These are phyloP conservation scores for Candida multigemmis DNA, from an alignment of 805 yeast genomes.

Conservation along the genomic window DNA sequence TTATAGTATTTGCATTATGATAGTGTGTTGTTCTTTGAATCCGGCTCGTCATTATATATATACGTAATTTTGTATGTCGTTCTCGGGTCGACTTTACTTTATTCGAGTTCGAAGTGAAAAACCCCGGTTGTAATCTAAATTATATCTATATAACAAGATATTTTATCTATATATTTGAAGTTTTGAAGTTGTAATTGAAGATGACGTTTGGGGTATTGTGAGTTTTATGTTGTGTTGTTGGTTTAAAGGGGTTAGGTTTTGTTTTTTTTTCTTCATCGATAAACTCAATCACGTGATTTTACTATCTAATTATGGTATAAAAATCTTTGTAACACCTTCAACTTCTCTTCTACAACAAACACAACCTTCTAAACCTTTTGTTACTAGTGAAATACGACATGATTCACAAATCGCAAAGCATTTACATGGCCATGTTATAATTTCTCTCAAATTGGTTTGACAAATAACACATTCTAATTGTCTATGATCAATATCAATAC, in stretches of 20 bases:
- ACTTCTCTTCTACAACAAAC: constrained; percentile 78
- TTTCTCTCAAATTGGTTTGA: constrained; percentile 61
- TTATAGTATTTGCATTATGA: constrained; percentile 7
- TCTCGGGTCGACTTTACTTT: too few relatives aligned
- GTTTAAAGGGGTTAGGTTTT: too few relatives aligned
- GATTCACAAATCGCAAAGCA: constrained; percentile 84
- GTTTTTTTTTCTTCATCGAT: neutral
- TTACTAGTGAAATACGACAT: constrained; percentile 66
- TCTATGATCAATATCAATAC: constrained; percentile 18
- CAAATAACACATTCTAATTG: constrained; percentile 68
- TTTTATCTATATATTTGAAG: too few relatives aligned
- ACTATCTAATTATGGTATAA: constrained; percentile 46
- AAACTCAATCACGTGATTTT: too few relatives aligned
- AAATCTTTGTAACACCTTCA: constrained; percentile 54
- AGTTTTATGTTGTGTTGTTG: too few relatives aligned
- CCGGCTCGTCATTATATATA: constrained; percentile 5
- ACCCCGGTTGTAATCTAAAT: too few relatives aligned
- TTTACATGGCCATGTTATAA: constrained; percentile 88
- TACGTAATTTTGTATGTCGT: too few relatives aligned
- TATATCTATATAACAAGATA: too few relatives aligned
- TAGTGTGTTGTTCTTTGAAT: constrained; percentile 3
- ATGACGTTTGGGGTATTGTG: too few relatives aligned
- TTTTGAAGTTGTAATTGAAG: too few relatives aligned
- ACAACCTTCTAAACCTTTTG: constrained; percentile 68
- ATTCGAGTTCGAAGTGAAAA: too few relatives aligned